These are phyloP conservation scores for Graphium sp. DNA, from an alignment of 2,329 filamentous ascomycete species.

Conservation along the genomic window DNA sequence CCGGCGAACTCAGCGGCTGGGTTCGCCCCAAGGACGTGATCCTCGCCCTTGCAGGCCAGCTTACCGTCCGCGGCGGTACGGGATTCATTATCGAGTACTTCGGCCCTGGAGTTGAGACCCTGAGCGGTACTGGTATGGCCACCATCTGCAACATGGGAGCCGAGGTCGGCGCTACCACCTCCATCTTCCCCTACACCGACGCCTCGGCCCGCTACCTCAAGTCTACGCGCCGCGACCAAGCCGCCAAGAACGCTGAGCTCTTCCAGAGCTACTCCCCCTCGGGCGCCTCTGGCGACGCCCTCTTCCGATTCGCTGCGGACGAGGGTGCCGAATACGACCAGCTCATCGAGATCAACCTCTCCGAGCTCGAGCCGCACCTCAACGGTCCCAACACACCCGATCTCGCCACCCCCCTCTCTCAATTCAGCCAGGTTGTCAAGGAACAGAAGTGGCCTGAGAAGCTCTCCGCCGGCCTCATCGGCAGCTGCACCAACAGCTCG, in stretches of 20 bases:
- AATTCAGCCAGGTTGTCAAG: constrained; percentile 72
- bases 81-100: constrained; percentile 92
- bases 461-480: constrained; percentile 85
- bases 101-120: constrained; percentile 72
- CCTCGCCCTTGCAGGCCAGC: constrained; percentile 67
- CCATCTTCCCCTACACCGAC: constrained; percentile 80
- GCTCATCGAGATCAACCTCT: constrained; percentile 79
- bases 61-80: constrained; percentile 88
- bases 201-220: constrained; percentile 74
- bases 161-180: constrained; percentile 91
- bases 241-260: constrained; percentile 49
- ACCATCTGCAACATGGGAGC: constrained; percentile 82
- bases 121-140: constrained; percentile 87
- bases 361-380: constrained; percentile 81
- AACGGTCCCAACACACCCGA: constrained; percentile 97
- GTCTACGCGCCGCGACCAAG: constrained; percentile 52
- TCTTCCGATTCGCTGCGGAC: constrained; percentile 59
- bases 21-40: constrained; percentile 93
- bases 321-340: constrained; percentile 75
- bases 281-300: constrained; percentile 26
- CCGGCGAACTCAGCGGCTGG: constrained; percentile 77
- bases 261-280: constrained; percentile 35
- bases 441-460: constrained; percentile 80
- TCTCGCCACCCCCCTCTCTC: constrained; percentile 77
- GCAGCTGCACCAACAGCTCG: constrained; percentile 96